Evolutionary conservation across 306 rosid species (phyloP).

Genomic region (Malus domestica): DNA sequence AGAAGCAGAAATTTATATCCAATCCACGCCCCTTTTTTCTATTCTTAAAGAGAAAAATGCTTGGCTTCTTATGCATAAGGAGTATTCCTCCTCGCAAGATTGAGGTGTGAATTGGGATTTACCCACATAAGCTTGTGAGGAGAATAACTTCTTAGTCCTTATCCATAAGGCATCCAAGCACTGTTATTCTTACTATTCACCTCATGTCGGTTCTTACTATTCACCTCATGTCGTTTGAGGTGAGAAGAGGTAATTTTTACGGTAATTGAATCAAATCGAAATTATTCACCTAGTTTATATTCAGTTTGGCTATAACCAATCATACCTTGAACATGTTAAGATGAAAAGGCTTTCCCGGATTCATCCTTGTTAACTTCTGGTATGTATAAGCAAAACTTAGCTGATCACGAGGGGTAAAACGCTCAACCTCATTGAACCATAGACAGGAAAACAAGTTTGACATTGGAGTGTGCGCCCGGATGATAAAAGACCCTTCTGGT

Average conservation of each 20-base stretch:
- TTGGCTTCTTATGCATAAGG: neutral
- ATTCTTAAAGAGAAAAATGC: neutral
- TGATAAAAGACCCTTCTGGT: slow-evolving; percentile 90
- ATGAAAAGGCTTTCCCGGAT: slow-evolving; percentile 71
- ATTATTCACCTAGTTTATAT: slow-evolving; percentile 1
- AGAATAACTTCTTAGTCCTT: neutral
- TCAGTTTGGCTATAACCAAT: slow-evolving; percentile 1
- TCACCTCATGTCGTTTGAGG: neutral
- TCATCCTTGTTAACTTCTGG: slow-evolving; percentile 90
- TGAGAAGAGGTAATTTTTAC: neutral
- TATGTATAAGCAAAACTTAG: slow-evolving; percentile 87
- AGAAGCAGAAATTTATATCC: neutral
- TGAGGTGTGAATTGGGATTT: neutral
- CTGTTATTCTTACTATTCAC: neutral
- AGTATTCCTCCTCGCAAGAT: neutral
- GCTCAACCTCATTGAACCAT: slow-evolving; percentile 92
- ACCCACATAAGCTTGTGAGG: neutral
- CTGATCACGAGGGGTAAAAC: slow-evolving; percentile 97
- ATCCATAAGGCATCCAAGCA: neutral
- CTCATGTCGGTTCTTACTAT: neutral
- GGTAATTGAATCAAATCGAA: neutral
- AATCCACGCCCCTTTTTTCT: neutral
- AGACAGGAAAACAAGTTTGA: slow-evolving; percentile 91
- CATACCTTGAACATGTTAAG: slow-evolving; percentile 92
- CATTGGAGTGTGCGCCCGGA: slow-evolving; percentile 96